Evolutionary conservation across 345 rosid genomes (phyloP).

Genomic region (Mallotus nudiflorus): DNA sequence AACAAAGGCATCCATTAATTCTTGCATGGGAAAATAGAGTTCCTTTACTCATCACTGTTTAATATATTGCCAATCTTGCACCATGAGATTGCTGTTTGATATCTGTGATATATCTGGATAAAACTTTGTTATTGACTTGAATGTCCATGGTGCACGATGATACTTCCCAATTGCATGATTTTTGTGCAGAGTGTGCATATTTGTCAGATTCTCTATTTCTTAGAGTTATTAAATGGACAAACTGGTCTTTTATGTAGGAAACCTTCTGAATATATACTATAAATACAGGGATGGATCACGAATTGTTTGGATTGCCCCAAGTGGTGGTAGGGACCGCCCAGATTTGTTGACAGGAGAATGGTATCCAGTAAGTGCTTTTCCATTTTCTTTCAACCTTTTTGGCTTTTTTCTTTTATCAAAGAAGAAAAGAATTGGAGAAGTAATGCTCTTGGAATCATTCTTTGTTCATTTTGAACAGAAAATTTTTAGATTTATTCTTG

Average conservation of each 20-base stretch:
- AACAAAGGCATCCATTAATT: not conserved
- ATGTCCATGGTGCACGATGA: not conserved
- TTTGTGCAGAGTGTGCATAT: not conserved
- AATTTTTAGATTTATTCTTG: too few species aligned
- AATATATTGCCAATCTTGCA: not conserved
- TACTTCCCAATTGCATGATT: not conserved
- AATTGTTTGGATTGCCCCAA: conserved; percentile 93
- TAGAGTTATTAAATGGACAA: conserved; percentile 9
- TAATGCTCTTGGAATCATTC: not conserved
- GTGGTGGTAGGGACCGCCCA: conserved; percentile 99
- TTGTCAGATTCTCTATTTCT: not conserved
- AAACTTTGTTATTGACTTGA: not conserved
- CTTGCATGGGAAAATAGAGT: not conserved
- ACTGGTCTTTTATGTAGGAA: not conserved
- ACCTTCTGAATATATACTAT: conserved; percentile 16
- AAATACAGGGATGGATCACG: conserved; percentile 73
- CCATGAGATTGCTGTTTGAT: not conserved
- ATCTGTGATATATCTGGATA: not conserved
- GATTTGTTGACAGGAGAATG: conserved; percentile 77
- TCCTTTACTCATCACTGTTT: not conserved
- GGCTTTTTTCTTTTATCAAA: not conserved
- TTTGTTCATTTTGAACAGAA: too few species aligned
- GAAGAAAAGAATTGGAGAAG: not conserved
- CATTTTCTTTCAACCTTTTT: not conserved
- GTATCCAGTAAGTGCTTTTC: conserved; percentile 64